Base-by-base conservation (phyloP, 805 yeast genomes). In the Candida xyloterini region DNA sequence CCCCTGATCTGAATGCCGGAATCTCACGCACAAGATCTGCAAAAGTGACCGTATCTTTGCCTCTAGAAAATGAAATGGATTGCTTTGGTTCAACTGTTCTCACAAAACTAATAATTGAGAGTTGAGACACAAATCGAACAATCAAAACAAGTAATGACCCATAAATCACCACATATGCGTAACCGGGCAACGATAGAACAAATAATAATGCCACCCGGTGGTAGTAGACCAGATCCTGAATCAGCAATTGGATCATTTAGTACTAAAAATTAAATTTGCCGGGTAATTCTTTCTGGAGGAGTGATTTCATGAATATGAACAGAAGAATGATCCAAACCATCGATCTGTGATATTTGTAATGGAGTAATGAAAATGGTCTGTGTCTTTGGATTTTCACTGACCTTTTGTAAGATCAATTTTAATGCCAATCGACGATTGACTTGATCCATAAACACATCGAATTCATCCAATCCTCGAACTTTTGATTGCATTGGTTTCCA, bases 401-500 rank as follows among this genome's bases (percentile, higher is more conserved):
- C 73, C 48, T 87, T 84, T 18, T 74, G 74, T 33, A 89, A 67
- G 57, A 93, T 79, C 46, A 90, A 63, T 33, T 76, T 71, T 57
- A 93, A 78, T 44, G 95, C 88, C 37, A 84, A 76, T 31, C 81
- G 73, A 49, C 99, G 74, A 57, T 90, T 89, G 13, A 88, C 86
- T 34, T 88, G 87, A 61, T 93, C 99, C 99, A 93, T 93, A 55
- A 81, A 93, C 15, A 93, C 99, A 64, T 93, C 99, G 60, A 85
- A 93, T 62, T 93, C 99, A 63, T 93, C 99, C 44, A 93, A 66
- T 0, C 97, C 97, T 44, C 95, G 76, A 14, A 93, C 75, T 41
- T 85, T 77, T 0, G 95, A 82, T 45, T 83, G 79, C 96, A 93
- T 90, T 20, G 87, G 82, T 48, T 79, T 79, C 99, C 99, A 93